Conservation (phyloP, 768 basidiomycete species). For the Lentinus tigrinus region DNA sequence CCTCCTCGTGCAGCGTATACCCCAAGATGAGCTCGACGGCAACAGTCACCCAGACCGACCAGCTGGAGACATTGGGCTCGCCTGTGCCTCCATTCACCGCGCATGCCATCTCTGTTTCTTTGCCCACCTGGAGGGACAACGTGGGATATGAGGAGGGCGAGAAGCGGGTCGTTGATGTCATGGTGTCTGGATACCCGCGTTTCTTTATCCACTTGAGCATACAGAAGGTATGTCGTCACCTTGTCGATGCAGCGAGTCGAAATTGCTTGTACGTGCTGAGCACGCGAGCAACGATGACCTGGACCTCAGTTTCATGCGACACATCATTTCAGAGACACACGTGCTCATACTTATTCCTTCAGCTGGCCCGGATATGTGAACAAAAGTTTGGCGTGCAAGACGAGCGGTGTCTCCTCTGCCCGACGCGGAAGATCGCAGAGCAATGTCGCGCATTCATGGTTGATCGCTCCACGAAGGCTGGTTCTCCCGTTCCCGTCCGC, state of each 20-base stretch:
- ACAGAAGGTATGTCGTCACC: slow-evolving; percentile 58
- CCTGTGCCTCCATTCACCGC: slow-evolving; percentile 67
- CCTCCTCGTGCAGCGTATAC: background rate
- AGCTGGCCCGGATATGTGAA: slow-evolving; percentile 80
- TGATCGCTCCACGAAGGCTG: slow-evolving; percentile 42
- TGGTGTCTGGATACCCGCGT: slow-evolving; percentile 91
- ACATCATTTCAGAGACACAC: too few species aligned
- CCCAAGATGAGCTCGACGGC: slow-evolving; percentile 8
- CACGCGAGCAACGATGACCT: too few species aligned
- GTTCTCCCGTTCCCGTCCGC: slow-evolving; percentile 47
- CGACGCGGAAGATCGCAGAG: slow-evolving; percentile 70
- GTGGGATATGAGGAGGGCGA: slow-evolving; percentile 91
- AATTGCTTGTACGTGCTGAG: too few species aligned
- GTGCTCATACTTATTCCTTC: background rate
- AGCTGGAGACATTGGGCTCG: slow-evolving; percentile 38
- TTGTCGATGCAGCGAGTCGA: too few species aligned
- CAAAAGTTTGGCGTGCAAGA: slow-evolving; percentile 70
- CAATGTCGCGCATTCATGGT: slow-evolving; percentile 75
- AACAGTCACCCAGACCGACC: background rate
- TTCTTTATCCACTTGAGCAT: slow-evolving; percentile 92
- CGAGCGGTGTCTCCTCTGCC: slow-evolving; percentile 80
- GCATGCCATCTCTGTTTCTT: slow-evolving; percentile 93
- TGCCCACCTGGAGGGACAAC: slow-evolving; percentile 90
- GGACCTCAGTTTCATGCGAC: too few species aligned
- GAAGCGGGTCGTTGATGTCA: slow-evolving; percentile 69